These are phyloP conservation scores for Pyrenochaeta sp. DNA, from an alignment of 2,329 filamentous ascomycete species.

Conservation along the genomic window DNA sequence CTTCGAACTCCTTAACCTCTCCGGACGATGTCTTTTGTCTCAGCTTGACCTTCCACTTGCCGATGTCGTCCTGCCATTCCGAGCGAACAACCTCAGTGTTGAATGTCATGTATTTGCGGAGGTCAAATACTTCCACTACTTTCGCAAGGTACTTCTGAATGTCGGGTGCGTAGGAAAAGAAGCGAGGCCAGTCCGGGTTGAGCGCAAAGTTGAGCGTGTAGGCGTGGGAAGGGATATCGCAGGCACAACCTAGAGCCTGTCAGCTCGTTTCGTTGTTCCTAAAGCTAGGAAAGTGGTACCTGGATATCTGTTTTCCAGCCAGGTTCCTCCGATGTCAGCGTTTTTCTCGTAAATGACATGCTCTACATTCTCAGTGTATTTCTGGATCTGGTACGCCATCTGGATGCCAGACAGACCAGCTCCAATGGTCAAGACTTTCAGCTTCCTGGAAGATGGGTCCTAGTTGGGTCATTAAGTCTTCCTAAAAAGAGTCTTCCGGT, in stretches of 20 bases:
- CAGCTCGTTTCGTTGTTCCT: background rate
- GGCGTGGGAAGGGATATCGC: slow-evolving; percentile 57
- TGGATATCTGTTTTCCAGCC: slow-evolving; percentile 56
- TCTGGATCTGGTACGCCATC: slow-evolving; percentile 60
- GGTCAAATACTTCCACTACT: slow-evolving; percentile 58
- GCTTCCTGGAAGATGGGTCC: slow-evolving; percentile 37
- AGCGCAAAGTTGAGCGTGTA: slow-evolving; percentile 57
- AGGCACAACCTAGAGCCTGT: slow-evolving; percentile 47
- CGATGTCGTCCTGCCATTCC: slow-evolving; percentile 59
- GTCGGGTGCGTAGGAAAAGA: slow-evolving; percentile 57
- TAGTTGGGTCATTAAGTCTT: background rate
- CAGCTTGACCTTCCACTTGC: slow-evolving; percentile 61
- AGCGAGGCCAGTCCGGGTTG: slow-evolving; percentile 58
- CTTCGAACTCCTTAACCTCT: slow-evolving; percentile 50
- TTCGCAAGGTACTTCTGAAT: slow-evolving; percentile 60
- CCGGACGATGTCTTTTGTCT: slow-evolving; percentile 50
- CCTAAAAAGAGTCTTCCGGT: background rate
- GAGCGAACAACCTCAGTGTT: slow-evolving; percentile 58
- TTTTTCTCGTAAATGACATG: slow-evolving; percentile 61
- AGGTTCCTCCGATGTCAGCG: slow-evolving; percentile 54
- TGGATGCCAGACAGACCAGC: slow-evolving; percentile 59
- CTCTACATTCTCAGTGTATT: slow-evolving; percentile 53
- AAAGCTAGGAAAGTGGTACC: slow-evolving; percentile 12
- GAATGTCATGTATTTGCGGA: slow-evolving; percentile 63
- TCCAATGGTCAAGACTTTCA: slow-evolving; percentile 59